Evolutionary conservation across 352 stramenopile species (phyloP).

Genomic region (Phytophthora podocarpi): DNA sequence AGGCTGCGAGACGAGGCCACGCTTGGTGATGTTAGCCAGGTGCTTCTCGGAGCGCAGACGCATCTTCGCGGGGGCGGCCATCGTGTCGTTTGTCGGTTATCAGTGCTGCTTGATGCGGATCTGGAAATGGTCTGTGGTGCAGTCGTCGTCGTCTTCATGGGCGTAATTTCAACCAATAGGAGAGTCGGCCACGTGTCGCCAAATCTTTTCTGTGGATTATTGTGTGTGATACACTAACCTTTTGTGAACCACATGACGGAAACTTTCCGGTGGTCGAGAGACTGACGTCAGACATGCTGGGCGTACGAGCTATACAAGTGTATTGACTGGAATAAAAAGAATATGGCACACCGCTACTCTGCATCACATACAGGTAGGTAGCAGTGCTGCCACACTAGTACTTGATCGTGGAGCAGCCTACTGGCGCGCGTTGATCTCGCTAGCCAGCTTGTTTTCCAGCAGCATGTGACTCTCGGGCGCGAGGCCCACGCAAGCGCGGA

Average conservation of each 20-base stretch:
- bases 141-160: neutral
- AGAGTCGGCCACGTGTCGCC: constrained; percentile 13
- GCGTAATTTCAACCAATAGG: constrained; percentile 16
- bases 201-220: constrained; percentile 10
- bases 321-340: constrained; percentile 31
- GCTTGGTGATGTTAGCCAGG: constrained; percentile 89
- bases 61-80: constrained; percentile 81
- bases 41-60: constrained; percentile 89
- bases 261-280: constrained; percentile 19
- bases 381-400: neutral
- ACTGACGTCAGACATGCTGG: neutral
- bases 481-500: constrained; percentile 97
- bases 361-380: constrained; percentile 10
- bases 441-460: constrained; percentile 95
- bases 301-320: neutral
- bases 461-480: constrained; percentile 98
- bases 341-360: constrained; percentile 2
- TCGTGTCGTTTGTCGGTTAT: neutral
- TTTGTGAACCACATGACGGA: constrained; percentile 9
- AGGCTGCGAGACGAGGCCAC: constrained; percentile 73
- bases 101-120: constrained; percentile 18
- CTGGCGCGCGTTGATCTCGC: constrained; percentile 73
- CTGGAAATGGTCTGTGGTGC: constrained; percentile 21
- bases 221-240: neutral
- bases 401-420: constrained; percentile 30